Evolutionary conservation across 768 basidiomycete species (phyloP).

Genomic region (Russula ochroleuca): DNA sequence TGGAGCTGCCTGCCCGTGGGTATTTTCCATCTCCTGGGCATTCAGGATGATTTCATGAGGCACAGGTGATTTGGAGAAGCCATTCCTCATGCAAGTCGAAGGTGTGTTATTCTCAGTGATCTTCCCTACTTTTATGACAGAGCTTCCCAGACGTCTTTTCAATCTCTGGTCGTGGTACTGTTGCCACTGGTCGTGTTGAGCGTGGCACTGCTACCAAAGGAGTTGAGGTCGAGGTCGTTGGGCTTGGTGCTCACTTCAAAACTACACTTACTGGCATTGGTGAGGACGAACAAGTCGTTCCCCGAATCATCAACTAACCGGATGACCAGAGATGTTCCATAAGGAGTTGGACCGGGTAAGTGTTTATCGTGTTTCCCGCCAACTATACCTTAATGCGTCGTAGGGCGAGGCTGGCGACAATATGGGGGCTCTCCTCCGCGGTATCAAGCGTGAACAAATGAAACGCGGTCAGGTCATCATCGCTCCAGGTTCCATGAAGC

Average conservation of each 20-base stretch:
- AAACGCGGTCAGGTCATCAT: constrained; percentile 89
- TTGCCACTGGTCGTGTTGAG: constrained; percentile 93
- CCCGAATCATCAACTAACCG: constrained; percentile 1
- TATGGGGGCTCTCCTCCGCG: constrained; percentile 96
- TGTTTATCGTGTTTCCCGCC: background rate
- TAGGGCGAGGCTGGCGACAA: constrained; percentile 98
- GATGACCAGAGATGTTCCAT: constrained; percentile 90
- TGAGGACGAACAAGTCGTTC: constrained; percentile 35
- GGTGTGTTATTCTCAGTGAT: constrained; percentile 38
- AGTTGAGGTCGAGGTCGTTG: constrained; percentile 89
- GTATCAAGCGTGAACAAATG: constrained; percentile 95
- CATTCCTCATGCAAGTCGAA: constrained; percentile 95
- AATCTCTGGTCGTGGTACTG: constrained; percentile 97
- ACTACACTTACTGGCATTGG: constrained; percentile 94
- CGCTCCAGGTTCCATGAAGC: constrained; percentile 85
- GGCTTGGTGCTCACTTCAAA: constrained; percentile 76
- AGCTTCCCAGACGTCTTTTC: constrained; percentile 79
- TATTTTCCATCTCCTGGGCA: constrained; percentile 16
- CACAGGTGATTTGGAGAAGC: constrained; percentile 91
- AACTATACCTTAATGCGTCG: constrained; percentile 2
- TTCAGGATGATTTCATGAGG: constrained; percentile 6
- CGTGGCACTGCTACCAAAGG: constrained; percentile 90
- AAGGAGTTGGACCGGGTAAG: constrained; percentile 92
- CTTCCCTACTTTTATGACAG: background rate
- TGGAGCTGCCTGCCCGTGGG: constrained; percentile 87